These are phyloP conservation scores for Bifiguratus adelaidae DNA, from an alignment of 192 early-diverging fungal genomes.

Conservation along the genomic window DNA sequence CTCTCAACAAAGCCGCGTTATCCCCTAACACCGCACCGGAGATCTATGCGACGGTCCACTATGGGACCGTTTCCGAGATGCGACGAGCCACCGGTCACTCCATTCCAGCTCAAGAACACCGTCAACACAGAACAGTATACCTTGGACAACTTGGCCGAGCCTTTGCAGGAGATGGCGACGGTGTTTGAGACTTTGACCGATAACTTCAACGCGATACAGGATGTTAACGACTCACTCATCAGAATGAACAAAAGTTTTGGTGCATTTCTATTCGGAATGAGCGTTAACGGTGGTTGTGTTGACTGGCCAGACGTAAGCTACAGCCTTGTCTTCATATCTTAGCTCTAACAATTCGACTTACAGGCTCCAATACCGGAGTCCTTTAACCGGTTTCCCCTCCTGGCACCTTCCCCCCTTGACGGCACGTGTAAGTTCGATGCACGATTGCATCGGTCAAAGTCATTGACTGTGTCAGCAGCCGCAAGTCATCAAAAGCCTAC, in stretches of 20 bases:
- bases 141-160: background rate
- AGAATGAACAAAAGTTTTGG: slow-evolving; percentile 17
- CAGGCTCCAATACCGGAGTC: slow-evolving; percentile 11
- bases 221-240: slow-evolving; percentile 9
- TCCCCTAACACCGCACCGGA: no score
- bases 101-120: no score
- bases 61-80: no score
- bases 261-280: slow-evolving; percentile 18
- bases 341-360: background rate
- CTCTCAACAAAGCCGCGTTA: no score
- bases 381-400: slow-evolving; percentile 1
- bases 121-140: no score
- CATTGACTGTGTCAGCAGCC: no score
- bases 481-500: no score
- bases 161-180: background rate
- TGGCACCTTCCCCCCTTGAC: background rate
- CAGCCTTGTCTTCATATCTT: background rate
- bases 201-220: slow-evolving; percentile 9
- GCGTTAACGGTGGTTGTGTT: slow-evolving; percentile 8
- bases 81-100: no score
- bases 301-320: slow-evolving; percentile 12
- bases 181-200: slow-evolving; percentile 4
- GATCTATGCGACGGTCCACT: no score
- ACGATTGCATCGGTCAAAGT: no score
- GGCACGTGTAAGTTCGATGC: slow-evolving; percentile 1